Percentiles rank a stretch among this genome's conserved stretches.
phyloP scores from a whole-genome alignment of 78 protist species.

The Isochrysis galbana region DNA sequence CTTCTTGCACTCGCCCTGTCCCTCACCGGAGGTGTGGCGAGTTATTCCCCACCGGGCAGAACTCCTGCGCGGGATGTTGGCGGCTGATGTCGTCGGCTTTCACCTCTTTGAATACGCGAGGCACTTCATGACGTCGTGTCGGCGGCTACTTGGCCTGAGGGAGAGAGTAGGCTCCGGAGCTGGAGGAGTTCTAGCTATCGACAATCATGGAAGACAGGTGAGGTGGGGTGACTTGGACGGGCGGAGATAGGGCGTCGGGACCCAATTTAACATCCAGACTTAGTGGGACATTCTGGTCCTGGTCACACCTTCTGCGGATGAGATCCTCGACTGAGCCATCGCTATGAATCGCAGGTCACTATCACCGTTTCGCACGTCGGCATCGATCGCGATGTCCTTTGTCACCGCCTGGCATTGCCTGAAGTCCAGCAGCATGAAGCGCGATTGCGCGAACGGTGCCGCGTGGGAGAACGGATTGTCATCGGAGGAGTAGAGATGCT shows the following conservation, averaged over 20 bases:
- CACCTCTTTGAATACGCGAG: constrained; percentile 17
- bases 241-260: too few species aligned
- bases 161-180: not conserved
- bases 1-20: constrained; percentile 16
- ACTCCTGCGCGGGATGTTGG: constrained; percentile 19
- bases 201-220: too few species aligned
- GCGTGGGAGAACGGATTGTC: not conserved
- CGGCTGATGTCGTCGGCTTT: not conserved
- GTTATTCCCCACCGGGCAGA: not conserved
- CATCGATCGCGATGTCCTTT: not conserved
- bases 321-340: too few species aligned
- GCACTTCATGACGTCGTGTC: not conserved
- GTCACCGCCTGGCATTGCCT: not conserved
- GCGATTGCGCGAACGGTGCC: not conserved
- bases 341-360: too few species aligned
- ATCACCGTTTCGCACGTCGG: not conserved
- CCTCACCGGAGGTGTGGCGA: not conserved
- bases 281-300: too few species aligned
- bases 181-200: not conserved
- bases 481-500: constrained; percentile 29
- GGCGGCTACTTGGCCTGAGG: not conserved
- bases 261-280: too few species aligned
- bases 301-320: too few species aligned
- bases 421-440: not conserved
- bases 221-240: too few species aligned